These are phyloP conservation scores for Euphorbia corollata DNA, from an alignment of 441 rosid genomes.

Conservation along the genomic window DNA sequence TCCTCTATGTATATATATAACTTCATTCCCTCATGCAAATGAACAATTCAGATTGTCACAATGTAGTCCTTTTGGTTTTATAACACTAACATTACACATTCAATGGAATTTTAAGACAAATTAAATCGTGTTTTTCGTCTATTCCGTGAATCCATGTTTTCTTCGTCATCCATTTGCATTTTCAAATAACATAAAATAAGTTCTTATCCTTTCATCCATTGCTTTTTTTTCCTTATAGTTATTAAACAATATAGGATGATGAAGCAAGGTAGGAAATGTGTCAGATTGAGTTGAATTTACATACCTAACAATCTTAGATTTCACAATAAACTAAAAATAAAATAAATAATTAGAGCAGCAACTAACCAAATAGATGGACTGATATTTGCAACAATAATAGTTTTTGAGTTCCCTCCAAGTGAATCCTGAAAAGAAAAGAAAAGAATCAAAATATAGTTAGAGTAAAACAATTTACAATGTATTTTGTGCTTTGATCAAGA, in stretches of 20 bases:
- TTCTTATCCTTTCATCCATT: neutral
- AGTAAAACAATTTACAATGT: constrained; percentile 7
- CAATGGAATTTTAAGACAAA: neutral
- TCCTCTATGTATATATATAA: too few relatives aligned
- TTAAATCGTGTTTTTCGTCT: neutral
- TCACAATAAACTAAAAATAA: neutral
- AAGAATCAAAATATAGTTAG: constrained; percentile 15
- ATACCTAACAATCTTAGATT: neutral
- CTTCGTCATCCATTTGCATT: neutral
- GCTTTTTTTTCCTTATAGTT: neutral
- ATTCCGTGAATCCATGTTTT: neutral
- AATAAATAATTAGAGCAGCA: neutral
- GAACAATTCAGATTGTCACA: too few relatives aligned
- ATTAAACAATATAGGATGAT: neutral
- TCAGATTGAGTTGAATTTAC: neutral
- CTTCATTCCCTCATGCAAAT: too few relatives aligned
- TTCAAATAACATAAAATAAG: neutral
- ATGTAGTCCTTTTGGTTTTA: too few relatives aligned
- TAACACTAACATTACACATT: neutral
- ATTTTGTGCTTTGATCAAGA: neutral
- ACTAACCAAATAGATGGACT: constrained; percentile 77
- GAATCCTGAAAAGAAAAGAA: constrained; percentile 61
- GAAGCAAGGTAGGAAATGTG: neutral
- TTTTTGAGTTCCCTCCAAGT: constrained; percentile 93
- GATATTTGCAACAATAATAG: constrained; percentile 87